These are phyloP conservation scores for Aspergillus sojae DNA, from an alignment of 2,329 filamentous ascomycete genomes.

Conservation along the genomic window DNA sequence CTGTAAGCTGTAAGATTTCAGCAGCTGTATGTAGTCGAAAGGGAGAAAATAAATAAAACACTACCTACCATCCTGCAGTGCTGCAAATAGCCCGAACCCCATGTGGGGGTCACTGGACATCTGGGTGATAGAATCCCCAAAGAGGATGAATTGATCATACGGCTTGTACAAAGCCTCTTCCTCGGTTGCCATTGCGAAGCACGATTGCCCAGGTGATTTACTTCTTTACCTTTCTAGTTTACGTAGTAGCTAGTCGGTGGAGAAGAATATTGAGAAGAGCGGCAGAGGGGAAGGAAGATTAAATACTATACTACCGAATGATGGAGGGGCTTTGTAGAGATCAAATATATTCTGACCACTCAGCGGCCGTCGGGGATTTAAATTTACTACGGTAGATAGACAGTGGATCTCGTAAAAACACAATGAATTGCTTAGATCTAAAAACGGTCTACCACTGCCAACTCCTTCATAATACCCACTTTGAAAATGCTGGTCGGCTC, in stretches of 20 bases:
- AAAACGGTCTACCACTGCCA: neutral
- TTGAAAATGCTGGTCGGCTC: neutral
- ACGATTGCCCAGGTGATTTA: neutral
- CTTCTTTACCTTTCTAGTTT: neutral
- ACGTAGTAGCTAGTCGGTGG: neutral
- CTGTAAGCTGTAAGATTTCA: constrained; percentile 61
- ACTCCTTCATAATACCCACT: neutral
- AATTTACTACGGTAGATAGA: neutral
- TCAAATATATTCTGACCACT: neutral
- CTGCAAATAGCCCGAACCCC: constrained; percentile 75
- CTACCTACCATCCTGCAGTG: constrained; percentile 67
- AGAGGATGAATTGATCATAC: constrained; percentile 76
- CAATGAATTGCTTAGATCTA: neutral
- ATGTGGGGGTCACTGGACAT: constrained; percentile 61
- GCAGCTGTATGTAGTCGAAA: constrained; percentile 9
- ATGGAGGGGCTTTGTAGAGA: neutral
- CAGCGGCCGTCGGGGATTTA: neutral
- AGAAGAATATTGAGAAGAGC: neutral
- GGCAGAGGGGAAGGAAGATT: neutral
- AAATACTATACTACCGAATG: neutral
- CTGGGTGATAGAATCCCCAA: constrained; percentile 89
- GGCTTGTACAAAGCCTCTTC: constrained; percentile 34
- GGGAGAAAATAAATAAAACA: neutral
- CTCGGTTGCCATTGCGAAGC: constrained; percentile 13
- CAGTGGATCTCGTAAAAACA: neutral